Evolutionary conservation across 306 rosid genomes (phyloP).

Genomic region (Cucumis sativus): DNA sequence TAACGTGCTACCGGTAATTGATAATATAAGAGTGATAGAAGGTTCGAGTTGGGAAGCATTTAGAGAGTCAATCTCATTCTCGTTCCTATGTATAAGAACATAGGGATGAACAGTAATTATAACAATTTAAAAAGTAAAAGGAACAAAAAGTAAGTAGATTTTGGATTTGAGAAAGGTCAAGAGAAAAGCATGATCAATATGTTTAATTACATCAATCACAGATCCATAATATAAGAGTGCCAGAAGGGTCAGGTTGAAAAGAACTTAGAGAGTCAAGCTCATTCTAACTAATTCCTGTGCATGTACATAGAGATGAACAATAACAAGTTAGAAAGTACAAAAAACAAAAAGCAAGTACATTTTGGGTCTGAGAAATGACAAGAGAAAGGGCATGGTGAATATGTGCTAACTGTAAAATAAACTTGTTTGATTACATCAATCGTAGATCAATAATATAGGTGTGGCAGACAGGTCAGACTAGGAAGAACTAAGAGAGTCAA

Average conservation of each 20-base stretch:
- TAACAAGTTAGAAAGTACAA: not conserved
- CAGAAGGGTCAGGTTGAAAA: not conserved
- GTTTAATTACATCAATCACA: not conserved
- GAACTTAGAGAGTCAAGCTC: not conserved
- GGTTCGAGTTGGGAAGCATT: not conserved
- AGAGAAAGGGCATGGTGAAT: too few species aligned
- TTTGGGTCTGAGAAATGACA: not conserved
- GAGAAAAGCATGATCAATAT: too few species aligned
- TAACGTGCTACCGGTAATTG: too few species aligned
- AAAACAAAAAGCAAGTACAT: too few species aligned
- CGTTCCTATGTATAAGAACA: not conserved
- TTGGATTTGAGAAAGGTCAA: too few species aligned
- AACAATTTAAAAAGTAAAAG: not conserved
- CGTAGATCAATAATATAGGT: not conserved
- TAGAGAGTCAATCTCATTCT: not conserved
- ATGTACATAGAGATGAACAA: not conserved
- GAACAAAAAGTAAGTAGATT: too few species aligned
- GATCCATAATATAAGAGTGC: not conserved
- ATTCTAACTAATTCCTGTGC: not conserved
- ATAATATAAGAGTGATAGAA: not conserved
- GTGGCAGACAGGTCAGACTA: not conserved
- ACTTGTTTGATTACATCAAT: not conserved
- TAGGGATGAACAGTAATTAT: not conserved
- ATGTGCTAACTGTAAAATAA: too few species aligned
- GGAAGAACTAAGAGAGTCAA: not conserved